A percentile compares a stretch with the other conserved stretches of the same genome.
phyloP scores from a whole-genome alignment of 73 alveolate species.

The Durusdinium trenchii region DNA sequence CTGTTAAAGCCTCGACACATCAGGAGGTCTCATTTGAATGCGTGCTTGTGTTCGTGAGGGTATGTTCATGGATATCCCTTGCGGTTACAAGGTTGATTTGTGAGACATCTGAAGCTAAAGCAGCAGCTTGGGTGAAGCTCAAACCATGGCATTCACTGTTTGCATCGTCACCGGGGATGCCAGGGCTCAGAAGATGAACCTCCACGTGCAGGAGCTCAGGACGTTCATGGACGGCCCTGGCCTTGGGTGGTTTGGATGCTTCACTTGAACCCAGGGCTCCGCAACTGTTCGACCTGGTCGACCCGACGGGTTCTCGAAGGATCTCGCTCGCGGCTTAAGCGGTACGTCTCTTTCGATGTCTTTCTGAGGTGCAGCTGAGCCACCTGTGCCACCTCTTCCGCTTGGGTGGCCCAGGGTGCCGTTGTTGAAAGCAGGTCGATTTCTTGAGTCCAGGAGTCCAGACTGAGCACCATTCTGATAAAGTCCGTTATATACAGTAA shows the following conservation, averaged over 20 bases:
- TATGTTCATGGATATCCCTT: too few species aligned
- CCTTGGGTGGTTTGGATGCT: not conserved
- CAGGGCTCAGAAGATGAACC: slow-evolving; percentile 53
- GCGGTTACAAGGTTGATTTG: too few species aligned
- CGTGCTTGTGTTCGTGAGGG: too few species aligned
- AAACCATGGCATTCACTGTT: too few species aligned
- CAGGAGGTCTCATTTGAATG: too few species aligned
- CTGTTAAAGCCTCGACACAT: too few species aligned
- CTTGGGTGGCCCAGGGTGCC: not conserved
- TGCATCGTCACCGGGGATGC: not conserved
- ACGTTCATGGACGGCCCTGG: not conserved
- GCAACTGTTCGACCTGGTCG: not conserved
- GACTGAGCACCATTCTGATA: not conserved
- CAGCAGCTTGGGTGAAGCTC: too few species aligned
- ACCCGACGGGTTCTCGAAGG: not conserved
- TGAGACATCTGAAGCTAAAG: too few species aligned
- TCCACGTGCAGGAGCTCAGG: slow-evolving; percentile 58
- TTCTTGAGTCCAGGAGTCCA: not conserved
- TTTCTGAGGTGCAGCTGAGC: not conserved
- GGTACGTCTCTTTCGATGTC: not conserved
- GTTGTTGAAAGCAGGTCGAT: not conserved
- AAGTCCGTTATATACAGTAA: not conserved
- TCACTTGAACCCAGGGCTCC: not conserved
- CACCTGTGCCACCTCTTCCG: slow-evolving; percentile 46
- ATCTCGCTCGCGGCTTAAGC: not conserved